A percentile compares a stretch with the other conserved stretches of the same genome.
Evolutionary conservation across 2,329 filamentous ascomycete genomes (phyloP).

Genomic region (Phialemonium atrogriseum): DNA sequence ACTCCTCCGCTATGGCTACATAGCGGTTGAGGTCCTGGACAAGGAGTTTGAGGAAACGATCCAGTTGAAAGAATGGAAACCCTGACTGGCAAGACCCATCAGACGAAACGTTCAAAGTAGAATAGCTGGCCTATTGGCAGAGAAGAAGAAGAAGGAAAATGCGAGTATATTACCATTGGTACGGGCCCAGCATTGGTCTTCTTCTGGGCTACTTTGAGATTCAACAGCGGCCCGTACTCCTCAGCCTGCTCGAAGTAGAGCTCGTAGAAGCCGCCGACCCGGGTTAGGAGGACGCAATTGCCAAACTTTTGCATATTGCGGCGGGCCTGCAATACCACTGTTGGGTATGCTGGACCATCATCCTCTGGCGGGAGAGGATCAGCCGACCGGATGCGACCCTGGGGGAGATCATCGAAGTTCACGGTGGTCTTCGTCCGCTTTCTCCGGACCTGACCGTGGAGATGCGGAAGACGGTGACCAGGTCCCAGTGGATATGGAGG

Average conservation of each 20-base stretch:
- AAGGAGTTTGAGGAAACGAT: conserved; percentile 84
- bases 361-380: conserved; percentile 30
- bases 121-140: conserved; percentile 6
- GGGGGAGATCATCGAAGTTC: conserved; percentile 39
- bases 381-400: conserved; percentile 39
- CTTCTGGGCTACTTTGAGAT: conserved; percentile 76
- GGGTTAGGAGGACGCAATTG: conserved; percentile 83
- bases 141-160: conserved; percentile 9
- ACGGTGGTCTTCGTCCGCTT: conserved; percentile 48
- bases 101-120: conserved; percentile 16
- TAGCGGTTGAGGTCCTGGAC: conserved; percentile 86
- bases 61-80: conserved; percentile 88
- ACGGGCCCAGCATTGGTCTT: conserved; percentile 73
- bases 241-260: conserved; percentile 95
- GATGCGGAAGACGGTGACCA: too few relatives aligned
- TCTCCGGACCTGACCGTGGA: conserved; percentile 35
- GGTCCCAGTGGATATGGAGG: too few relatives aligned
- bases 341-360: conserved; percentile 58
- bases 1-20: conserved; percentile 92
- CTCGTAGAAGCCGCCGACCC: conserved; percentile 95
- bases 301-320: conserved; percentile 87
- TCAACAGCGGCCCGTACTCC: conserved; percentile 76
- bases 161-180: conserved; percentile 59
- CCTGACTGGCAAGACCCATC: conserved; percentile 54
- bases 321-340: conserved; percentile 78